Evolutionary conservation across 768 basidiomycete species (phyloP).

Genomic region (Rhizopogon vinicolor): DNA sequence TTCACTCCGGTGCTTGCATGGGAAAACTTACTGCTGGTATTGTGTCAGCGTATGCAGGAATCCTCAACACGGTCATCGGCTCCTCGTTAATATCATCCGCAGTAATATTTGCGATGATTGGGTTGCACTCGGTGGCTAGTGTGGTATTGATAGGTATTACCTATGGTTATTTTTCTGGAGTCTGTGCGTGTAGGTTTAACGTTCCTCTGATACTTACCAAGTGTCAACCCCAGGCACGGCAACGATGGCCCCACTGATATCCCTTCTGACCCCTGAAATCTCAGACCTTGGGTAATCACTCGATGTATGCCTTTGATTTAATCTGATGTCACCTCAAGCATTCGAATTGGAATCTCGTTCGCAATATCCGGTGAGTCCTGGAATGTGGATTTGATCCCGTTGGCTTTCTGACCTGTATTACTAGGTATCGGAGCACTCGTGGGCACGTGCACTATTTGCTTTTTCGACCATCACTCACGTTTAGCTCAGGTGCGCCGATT

Average conservation of each 20-base stretch:
- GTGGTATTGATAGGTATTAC: slow-evolving; percentile 35
- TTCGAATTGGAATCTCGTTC: slow-evolving; percentile 45
- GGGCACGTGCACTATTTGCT: slow-evolving; percentile 5
- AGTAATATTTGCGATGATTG: slow-evolving; percentile 40
- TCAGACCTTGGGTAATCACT: slow-evolving; percentile 44
- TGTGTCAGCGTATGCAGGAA: slow-evolving; percentile 35
- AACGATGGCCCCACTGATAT: slow-evolving; percentile 41
- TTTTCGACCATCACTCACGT: slow-evolving; percentile 14
- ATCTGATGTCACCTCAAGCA: slow-evolving; percentile 9
- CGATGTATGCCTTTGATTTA: background rate
- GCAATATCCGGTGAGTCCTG: slow-evolving; percentile 33
- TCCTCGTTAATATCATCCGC: slow-evolving; percentile 29
- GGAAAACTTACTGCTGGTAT: slow-evolving; percentile 34
- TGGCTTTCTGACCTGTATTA: background rate
- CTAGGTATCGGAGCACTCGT: slow-evolving; percentile 22
- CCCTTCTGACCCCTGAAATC: slow-evolving; percentile 37
- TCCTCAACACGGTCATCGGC: slow-evolving; percentile 38
- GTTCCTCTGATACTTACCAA: background rate
- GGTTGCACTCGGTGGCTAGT: slow-evolving; percentile 31
- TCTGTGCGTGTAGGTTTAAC: slow-evolving; percentile 17
- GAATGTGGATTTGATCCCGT: background rate
- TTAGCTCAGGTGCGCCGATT: slow-evolving; percentile 44
- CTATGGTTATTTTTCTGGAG: slow-evolving; percentile 48
- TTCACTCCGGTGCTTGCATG: slow-evolving; percentile 31
- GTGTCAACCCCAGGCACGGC: slow-evolving; percentile 26